Percentiles rank a stretch among this genome's conserved stretches.
phyloP scores from a whole-genome alignment of 2,329 filamentous ascomycete species.

The Elsinoe australis region DNA sequence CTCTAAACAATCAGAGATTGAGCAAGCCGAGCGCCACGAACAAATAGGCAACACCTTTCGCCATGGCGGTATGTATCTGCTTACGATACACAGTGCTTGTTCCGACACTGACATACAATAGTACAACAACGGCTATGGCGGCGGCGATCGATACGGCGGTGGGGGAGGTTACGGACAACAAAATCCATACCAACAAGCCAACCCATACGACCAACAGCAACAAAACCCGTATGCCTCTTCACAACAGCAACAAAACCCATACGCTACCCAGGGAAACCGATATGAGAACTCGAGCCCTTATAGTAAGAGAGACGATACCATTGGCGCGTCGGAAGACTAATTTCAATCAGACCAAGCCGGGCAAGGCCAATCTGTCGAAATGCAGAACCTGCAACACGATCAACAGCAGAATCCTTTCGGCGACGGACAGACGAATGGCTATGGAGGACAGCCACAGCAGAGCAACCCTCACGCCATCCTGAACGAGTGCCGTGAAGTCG shows the following conservation, averaged over 20 bases:
- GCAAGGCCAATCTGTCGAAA: conserved; percentile 43
- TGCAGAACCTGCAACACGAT: conserved; percentile 50
- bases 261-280: conserved; percentile 20
- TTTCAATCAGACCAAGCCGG: conserved; percentile 19
- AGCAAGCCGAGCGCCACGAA: neutral
- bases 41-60: conserved; percentile 4
- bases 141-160: conserved; percentile 36
- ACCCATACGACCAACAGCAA: conserved; percentile 46
- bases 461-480: conserved; percentile 68
- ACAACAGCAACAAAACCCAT: conserved; percentile 22
- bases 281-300: conserved; percentile 27
- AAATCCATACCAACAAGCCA: conserved; percentile 49
- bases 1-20: neutral
- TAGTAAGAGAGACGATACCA: conserved; percentile 21
- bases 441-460: conserved; percentile 24
- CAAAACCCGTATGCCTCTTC: conserved; percentile 24
- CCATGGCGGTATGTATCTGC: conserved; percentile 19
- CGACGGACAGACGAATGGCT: conserved; percentile 24
- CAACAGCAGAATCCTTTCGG: conserved; percentile 35
- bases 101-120: neutral
- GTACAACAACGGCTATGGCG: conserved; percentile 14
- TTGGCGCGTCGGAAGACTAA: neutral
- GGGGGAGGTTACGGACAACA: conserved; percentile 47
- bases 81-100: neutral
- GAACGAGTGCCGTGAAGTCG: conserved; percentile 76